phyloP scores from a whole-genome alignment of 352 stramenopile species.

The Globisporangium mamillatum region DNA sequence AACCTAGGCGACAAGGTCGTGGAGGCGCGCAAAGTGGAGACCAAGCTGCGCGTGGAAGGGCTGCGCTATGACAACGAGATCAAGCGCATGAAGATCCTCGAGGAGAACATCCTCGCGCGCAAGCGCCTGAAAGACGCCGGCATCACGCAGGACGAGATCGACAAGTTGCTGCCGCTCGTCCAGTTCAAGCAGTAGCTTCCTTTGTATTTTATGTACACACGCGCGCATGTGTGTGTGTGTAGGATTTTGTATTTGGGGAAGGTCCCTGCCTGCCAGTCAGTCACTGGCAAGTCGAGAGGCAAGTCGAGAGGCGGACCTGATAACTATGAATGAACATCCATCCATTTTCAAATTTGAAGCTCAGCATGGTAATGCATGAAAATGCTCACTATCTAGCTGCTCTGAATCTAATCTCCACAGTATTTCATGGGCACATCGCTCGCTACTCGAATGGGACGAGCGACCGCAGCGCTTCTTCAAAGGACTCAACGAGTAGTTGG shows the following conservation, averaged over 20 bases:
- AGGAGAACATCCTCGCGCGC: slow-evolving; percentile 21
- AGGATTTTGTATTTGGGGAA: not conserved
- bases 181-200: not conserved
- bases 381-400: too few species aligned
- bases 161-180: slow-evolving; percentile 13
- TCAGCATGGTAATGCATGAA: too few species aligned
- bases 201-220: not conserved
- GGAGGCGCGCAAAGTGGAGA: slow-evolving; percentile 14
- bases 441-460: too few species aligned
- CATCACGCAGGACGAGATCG: slow-evolving; percentile 18
- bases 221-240: not conserved
- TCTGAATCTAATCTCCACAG: too few species aligned
- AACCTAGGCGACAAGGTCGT: slow-evolving; percentile 20
- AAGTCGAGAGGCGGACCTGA: too few species aligned
- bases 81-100: slow-evolving; percentile 21
- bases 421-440: too few species aligned
- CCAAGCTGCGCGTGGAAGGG: slow-evolving; percentile 16
- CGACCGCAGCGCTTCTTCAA: not conserved
- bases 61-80: slow-evolving; percentile 20
- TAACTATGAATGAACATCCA: too few species aligned
- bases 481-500: not conserved
- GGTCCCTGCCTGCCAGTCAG: too few species aligned
- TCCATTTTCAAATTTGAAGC: too few species aligned
- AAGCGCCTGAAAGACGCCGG: slow-evolving; percentile 20
- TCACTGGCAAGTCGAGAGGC: too few species aligned